phyloP scores from a whole-genome alignment of 192 early-diverging fungal species.

The Linnemannia elongata region DNA sequence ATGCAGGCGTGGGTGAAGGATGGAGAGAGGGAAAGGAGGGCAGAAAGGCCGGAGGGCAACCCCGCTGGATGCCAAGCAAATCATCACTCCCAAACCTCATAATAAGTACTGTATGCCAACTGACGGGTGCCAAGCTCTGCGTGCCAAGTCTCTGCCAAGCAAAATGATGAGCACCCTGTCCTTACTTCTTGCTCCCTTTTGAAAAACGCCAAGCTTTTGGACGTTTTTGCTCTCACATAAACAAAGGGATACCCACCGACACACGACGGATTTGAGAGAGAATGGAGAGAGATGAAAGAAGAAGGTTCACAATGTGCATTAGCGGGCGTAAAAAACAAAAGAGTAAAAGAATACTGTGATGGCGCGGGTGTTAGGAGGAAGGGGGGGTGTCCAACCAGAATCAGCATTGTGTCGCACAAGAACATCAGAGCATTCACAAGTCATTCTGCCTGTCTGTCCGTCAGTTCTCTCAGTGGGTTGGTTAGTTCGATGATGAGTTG shows the following conservation, averaged over 20 bases:
- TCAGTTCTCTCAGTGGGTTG: no score
- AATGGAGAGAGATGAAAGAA: neutral
- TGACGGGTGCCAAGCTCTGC: neutral
- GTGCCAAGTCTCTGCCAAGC: constrained; percentile 4
- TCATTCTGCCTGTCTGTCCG: no score
- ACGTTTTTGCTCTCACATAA: neutral
- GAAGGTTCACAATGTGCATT: neutral
- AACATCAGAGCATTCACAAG: neutral
- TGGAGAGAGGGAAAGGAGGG: neutral
- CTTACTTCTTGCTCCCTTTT: neutral
- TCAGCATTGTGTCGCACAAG: neutral
- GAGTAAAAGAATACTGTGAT: no score
- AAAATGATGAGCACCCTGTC: neutral
- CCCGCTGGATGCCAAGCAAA: neutral
- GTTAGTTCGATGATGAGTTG: no score
- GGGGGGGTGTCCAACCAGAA: neutral
- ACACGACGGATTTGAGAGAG: neutral
- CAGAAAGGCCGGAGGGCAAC: neutral
- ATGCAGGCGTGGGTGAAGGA: neutral
- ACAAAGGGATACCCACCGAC: neutral
- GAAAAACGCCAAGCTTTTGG: neutral
- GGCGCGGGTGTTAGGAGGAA: no score
- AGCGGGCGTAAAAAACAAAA: no score
- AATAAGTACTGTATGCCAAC: neutral
- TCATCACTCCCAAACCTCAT: neutral